phyloP scores from a whole-genome alignment of 257 asterid genomes.

The Solanum appendiculatum region DNA sequence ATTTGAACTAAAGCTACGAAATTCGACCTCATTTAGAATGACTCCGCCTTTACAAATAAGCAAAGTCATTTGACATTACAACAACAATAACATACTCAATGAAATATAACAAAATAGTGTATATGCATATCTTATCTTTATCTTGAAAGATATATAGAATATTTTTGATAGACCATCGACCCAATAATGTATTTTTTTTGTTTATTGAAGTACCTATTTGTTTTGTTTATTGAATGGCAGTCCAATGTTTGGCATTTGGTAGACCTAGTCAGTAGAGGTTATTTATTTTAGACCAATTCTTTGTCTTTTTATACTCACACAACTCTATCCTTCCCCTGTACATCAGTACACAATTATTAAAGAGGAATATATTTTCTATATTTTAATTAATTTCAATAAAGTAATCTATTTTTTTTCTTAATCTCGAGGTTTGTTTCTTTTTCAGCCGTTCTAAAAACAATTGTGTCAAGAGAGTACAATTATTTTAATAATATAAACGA shows the following conservation, averaged over 20 bases:
- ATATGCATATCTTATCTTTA: neutral
- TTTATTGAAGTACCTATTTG: neutral
- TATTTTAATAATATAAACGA: neutral
- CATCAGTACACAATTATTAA: neutral
- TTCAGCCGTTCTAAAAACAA: neutral
- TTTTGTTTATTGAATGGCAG: neutral
- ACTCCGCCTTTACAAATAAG: neutral
- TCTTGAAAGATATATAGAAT: no score
- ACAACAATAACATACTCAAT: no score
- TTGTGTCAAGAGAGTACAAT: neutral
- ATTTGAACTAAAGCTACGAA: accelerated
- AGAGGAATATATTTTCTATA: neutral
- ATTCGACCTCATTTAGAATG: neutral
- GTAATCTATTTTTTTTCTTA: neutral
- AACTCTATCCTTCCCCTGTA: neutral
- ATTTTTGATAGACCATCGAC: no score
- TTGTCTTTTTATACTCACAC: neutral
- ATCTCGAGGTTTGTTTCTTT: neutral
- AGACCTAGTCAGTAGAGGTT: neutral
- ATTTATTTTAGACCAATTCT: neutral
- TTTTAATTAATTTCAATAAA: neutral
- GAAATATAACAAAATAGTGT: no score
- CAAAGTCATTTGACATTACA: neutral
- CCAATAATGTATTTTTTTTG: neutral
- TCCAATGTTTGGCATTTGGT: neutral